These are phyloP conservation scores for Extremus antarcticus DNA, from an alignment of 495 filamentous ascomycete species.

Conservation along the genomic window DNA sequence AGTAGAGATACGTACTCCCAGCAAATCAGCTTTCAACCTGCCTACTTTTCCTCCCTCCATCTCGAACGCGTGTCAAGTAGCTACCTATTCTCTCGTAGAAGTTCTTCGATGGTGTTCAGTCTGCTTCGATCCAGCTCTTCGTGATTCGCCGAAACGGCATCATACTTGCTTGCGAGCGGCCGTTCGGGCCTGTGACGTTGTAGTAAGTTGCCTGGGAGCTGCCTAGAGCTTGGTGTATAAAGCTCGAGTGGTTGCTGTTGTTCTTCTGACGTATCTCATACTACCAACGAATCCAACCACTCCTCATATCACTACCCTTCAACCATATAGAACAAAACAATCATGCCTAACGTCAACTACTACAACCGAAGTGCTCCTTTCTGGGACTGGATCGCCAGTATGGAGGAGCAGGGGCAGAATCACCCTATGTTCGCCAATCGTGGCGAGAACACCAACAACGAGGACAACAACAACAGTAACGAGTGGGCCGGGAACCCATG, in stretches of 20 bases:
- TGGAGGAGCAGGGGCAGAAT: constrained; percentile 30
- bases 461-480: background rate
- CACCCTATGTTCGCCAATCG: constrained; percentile 25
- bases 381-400: constrained; percentile 35
- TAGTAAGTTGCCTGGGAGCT: background rate
- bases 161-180: background rate
- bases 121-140: background rate
- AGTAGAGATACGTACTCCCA: background rate
- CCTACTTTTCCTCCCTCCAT: background rate
- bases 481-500: constrained; percentile 7
- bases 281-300: background rate
- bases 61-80: background rate
- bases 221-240: background rate
- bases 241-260: background rate
- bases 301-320: background rate
- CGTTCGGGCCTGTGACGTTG: background rate
- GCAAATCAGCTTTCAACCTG: background rate
- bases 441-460: constrained; percentile 5
- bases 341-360: background rate
- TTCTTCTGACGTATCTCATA: background rate
- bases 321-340: background rate
- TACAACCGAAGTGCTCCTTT: constrained; percentile 36
- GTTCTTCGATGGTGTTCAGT: background rate
- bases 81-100: background rate
- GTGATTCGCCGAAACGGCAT: background rate